Conservation (phyloP, 2,329 filamentous ascomycete genomes). For the Microsporum ferrugineum region DNA sequence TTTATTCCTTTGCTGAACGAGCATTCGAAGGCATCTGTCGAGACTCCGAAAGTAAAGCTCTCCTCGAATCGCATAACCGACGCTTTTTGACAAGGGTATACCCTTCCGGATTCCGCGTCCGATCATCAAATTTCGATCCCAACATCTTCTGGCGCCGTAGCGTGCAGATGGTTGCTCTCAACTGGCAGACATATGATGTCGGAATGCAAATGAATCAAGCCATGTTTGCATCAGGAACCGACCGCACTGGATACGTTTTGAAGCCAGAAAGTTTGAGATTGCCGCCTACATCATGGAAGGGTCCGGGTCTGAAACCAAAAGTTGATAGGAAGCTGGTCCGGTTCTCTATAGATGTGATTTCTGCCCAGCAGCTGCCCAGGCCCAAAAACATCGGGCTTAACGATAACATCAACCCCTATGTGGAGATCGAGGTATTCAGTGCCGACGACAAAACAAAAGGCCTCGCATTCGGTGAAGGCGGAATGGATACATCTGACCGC, state of each 20-base stretch:
- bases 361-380: slow-evolving; percentile 86
- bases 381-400: slow-evolving; percentile 60
- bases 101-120: slow-evolving; percentile 67
- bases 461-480: slow-evolving; percentile 54
- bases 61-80: slow-evolving; percentile 82
- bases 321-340: slow-evolving; percentile 69
- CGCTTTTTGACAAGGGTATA: slow-evolving; percentile 89
- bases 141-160: slow-evolving; percentile 87
- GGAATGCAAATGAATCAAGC: slow-evolving; percentile 94
- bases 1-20: slow-evolving; percentile 87
- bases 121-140: slow-evolving; percentile 89
- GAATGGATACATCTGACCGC: slow-evolving; percentile 52
- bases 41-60: slow-evolving; percentile 61
- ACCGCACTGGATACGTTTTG: slow-evolving; percentile 81
- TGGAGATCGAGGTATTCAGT: slow-evolving; percentile 89
- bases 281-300: slow-evolving; percentile 16
- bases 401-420: slow-evolving; percentile 76
- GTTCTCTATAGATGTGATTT: slow-evolving; percentile 81
- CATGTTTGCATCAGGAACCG: slow-evolving; percentile 86
- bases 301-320: slow-evolving; percentile 39
- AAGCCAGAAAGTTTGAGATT: slow-evolving; percentile 74
- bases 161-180: slow-evolving; percentile 94
- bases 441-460: slow-evolving; percentile 82
- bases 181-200: slow-evolving; percentile 96
- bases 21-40: slow-evolving; percentile 74